A percentile compares a stretch with the other conserved stretches of the same genome.
phyloP scores from a whole-genome alignment of 202 grass and related monocot genomes.

The Musa balbisiana region DNA sequence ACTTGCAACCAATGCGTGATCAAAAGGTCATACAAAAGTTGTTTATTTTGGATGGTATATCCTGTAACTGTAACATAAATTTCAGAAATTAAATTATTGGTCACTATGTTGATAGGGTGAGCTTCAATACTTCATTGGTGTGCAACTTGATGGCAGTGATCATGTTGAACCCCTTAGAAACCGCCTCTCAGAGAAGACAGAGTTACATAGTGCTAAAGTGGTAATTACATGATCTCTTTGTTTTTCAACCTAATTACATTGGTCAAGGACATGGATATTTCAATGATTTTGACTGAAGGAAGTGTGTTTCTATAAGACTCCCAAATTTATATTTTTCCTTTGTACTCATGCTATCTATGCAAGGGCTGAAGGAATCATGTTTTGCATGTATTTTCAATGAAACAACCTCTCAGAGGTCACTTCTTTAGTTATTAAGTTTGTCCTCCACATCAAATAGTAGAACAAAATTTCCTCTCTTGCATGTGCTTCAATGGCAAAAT shows the following conservation, averaged over 20 bases:
- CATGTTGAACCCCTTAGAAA: slow-evolving; percentile 91
- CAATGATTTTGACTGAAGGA: not conserved
- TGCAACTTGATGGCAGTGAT: slow-evolving; percentile 93
- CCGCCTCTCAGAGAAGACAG: slow-evolving; percentile 73
- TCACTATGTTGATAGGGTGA: slow-evolving; percentile 42
- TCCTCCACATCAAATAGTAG: not conserved
- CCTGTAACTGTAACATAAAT: not conserved
- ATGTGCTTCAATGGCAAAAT: no score
- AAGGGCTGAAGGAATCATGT: not conserved
- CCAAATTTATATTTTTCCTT: not conserved
- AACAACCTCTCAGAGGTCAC: not conserved
- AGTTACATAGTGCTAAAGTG: slow-evolving; percentile 83
- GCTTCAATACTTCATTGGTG: slow-evolving; percentile 99
- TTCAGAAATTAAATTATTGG: not conserved
- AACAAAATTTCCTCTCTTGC: no score
- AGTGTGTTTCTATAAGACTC: not conserved
- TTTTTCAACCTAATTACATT: not conserved
- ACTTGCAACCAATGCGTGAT: slow-evolving; percentile 72
- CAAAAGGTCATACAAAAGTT: slow-evolving; percentile 57
- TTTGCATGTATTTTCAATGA: not conserved
- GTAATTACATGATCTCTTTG: slow-evolving; percentile 22
- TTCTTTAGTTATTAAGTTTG: not conserved
- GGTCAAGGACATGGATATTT: not conserved
- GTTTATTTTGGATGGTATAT: slow-evolving; percentile 5
- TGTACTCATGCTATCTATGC: not conserved